A percentile compares a stretch with the other conserved stretches of the same genome.
Evolutionary conservation across 768 basidiomycete species (phyloP).

Genomic region (Psilocybe sp.): DNA sequence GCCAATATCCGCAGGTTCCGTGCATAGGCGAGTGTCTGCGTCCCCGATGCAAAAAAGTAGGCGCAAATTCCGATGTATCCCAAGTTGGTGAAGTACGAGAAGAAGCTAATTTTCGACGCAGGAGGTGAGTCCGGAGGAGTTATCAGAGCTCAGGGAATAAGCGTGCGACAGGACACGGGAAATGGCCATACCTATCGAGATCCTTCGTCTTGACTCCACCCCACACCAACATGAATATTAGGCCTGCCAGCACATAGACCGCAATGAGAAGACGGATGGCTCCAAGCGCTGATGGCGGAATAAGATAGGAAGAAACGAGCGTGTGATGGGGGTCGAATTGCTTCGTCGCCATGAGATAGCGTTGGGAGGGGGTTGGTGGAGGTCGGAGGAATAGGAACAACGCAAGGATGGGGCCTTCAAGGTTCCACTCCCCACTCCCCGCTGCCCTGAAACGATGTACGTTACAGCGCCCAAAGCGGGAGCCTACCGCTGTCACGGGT

Average conservation of each 20-base stretch:
- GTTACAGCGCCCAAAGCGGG: no score
- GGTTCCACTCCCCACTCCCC: no score
- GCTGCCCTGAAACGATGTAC: no score
- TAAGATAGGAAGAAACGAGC: conserved; percentile 47
- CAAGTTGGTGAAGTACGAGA: conserved; percentile 66
- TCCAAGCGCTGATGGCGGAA: conserved; percentile 45
- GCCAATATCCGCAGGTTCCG: conserved; percentile 16
- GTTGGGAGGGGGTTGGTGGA: no score
- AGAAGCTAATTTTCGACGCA: conserved; percentile 37
- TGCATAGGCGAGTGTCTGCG: conserved; percentile 47
- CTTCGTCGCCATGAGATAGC: conserved; percentile 4
- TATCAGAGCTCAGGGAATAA: neutral
- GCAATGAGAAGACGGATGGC: conserved; percentile 46
- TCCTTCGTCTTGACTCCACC: conserved; percentile 20
- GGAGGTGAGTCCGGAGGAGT: no score
- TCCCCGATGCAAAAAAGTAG: conserved; percentile 59
- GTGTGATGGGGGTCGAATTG: conserved; percentile 30
- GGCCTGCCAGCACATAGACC: conserved; percentile 43
- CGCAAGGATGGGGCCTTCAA: no score
- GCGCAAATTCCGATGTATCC: conserved; percentile 59
- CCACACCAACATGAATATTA: conserved; percentile 35
- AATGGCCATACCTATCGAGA: conserved; percentile 25
- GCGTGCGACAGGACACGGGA: conserved; percentile 2
- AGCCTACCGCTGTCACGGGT: no score
- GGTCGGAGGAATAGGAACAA: no score